Evolutionary conservation across 495 filamentous ascomycete species (phyloP), one percentile per base, ranked within the genome.

Genomic region (Patellaria atrata): DNA sequence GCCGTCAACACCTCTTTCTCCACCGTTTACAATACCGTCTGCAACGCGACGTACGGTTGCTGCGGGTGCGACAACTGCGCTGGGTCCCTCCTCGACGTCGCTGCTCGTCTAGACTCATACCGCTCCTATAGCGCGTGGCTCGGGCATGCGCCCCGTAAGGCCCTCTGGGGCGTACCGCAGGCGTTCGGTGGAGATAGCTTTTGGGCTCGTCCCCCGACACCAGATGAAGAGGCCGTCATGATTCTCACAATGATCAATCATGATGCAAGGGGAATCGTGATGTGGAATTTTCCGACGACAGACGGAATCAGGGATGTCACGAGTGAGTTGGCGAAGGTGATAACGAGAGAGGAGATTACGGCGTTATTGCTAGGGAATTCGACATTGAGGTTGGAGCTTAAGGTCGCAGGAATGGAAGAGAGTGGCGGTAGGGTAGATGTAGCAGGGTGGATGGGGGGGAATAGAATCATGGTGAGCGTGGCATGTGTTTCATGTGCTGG

Each of bases 41-140:
- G 74, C 49, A 82, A 80, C 42, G 30, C 54, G 0, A 80, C 77
- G 0, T 71, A 79, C 24, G 78, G 78, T 27, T 70, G 73, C 53
- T 81, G 77, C 49, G 77, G 76, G 19, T 82, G 78, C 53, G 77
- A 83, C 45, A 68, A 75, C 49, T 83, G 77, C 48, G 35, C 44
- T 0, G 71, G 73, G 5, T 41, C 46, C 4, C 56, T 79, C 13
- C 53, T 57, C 3, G 76, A 81, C 46, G 68, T 79, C 9, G 45
- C 62, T 0, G 34, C 40, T 2, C 63, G 75, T 0, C 51, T 78
- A 2, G 71, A 78, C 33, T 52, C 48, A 8, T 56, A 70, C 15
- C 42, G 53, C 2, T 16, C 17, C 2, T 74, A 71, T 43, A 48
- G 61, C 27, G 45, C 48, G 8, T 61, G 59, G 40, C 52, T 63